A percentile compares a stretch with the other conserved stretches of the same genome.
phyloP scores from a whole-genome alignment of 78 protist species.

The Anaeramoeba flamelloides region DNA sequence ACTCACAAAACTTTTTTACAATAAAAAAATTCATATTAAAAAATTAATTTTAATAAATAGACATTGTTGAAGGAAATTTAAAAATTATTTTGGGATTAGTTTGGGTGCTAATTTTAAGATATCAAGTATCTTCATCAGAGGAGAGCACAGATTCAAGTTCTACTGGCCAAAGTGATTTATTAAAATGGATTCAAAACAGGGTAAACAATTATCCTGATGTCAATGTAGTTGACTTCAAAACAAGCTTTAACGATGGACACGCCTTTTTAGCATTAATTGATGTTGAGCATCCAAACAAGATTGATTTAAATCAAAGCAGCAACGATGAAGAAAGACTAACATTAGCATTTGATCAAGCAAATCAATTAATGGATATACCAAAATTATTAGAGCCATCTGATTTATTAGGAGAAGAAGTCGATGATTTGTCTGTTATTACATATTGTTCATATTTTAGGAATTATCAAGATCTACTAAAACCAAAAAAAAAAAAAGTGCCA shows the following conservation, averaged over 20 bases:
- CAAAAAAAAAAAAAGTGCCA: too few species aligned
- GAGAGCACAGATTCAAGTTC: not conserved
- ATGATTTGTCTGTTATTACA: not conserved
- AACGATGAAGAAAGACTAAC: not conserved
- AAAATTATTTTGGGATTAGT: not conserved
- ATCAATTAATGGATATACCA: constrained; percentile 1
- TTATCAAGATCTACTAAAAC: too few species aligned
- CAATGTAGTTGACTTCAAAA: not conserved
- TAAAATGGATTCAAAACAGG: not conserved
- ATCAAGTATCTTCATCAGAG: not conserved
- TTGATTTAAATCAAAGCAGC: not conserved
- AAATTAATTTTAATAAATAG: too few species aligned
- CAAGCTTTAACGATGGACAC: not conserved
- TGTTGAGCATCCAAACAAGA: not conserved
- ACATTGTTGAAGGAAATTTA: not conserved
- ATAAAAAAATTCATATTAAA: too few species aligned
- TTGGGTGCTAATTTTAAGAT: not conserved
- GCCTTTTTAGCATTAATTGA: not conserved
- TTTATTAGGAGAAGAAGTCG: not conserved
- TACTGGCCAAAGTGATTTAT: not conserved
- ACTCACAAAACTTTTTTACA: too few species aligned
- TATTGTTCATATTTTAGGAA: not conserved
- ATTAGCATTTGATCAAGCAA: not conserved
- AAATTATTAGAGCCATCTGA: not conserved
- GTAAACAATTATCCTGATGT: not conserved